Evolutionary conservation across 306 rosid genomes (phyloP), one percentile per base, ranked within the genome.

Genomic region (Hippophae gyantsensis): DNA sequence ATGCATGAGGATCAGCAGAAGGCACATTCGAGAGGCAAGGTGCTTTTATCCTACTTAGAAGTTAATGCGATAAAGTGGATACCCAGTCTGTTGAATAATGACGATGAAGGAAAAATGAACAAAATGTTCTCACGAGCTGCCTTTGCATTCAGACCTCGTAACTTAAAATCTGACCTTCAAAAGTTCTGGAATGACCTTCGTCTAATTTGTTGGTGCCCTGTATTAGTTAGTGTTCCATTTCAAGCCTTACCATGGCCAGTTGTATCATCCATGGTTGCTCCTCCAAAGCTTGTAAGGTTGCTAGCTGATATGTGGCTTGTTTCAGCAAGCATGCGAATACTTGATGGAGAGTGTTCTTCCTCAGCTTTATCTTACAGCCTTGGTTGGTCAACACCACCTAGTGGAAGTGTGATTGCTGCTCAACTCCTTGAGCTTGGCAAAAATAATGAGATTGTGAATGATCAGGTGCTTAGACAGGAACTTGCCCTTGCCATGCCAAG

Each of bases 371-470:
- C 77, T 13, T 76, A 78, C 73, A 64, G 86, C 72, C 75, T 90
- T 74, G 95, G 95, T 63, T 90, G 98, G 98, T 82, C 84, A 65
- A 76, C 86, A 64, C 87, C 92, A 11, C 98, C 96, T 26, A 85
- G 92, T 57, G 98, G 98, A 58, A 84, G 89, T 56, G 90, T 90
- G 78, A 90, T 90, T 73, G 98, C 98, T 52, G 86, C 98, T 13
- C 98, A 90, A 64, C 76, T 90, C 65, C 89, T 90, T 52, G 98
- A 90, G 79, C 96, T 90, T 56, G 98, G 98, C 11, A 90, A 90
- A 79, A 87, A 90, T 71, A 90, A 83, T 49, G 96, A 90, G 78
- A 72, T 81, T 67, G 89, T 90, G 64, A 72, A 68, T 72, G 96
- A 90, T 75, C 89, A 85, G 79, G 87, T 85, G 63, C 86, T 90